phyloP scores from a whole-genome alignment of 176 grass and related monocot species.

The Aegilops longissima region DNA sequence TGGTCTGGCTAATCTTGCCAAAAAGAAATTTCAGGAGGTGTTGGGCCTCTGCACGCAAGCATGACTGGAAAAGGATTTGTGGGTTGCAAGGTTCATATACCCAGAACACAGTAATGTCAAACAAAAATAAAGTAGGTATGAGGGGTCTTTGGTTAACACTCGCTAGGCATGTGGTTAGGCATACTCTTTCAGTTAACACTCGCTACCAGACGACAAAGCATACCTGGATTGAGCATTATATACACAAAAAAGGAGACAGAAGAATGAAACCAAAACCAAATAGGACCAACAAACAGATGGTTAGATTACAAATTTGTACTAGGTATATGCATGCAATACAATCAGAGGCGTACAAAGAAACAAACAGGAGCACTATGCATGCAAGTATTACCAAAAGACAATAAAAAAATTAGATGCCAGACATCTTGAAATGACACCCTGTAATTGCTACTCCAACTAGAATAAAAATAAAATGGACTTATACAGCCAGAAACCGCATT shows the following conservation, averaged over 20 bases:
- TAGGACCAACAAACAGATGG: neutral
- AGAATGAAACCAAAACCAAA: neutral
- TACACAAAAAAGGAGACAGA: neutral
- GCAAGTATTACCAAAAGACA: neutral
- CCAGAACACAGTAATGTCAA: slow-evolving; percentile 2
- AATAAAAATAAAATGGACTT: slow-evolving; percentile 1
- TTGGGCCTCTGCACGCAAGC: neutral
- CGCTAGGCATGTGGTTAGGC: neutral
- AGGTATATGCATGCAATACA: neutral
- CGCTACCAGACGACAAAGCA: neutral
- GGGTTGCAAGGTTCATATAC: neutral
- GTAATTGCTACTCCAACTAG: neutral
- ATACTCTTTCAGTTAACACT: neutral
- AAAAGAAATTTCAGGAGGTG: neutral
- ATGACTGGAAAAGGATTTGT: neutral
- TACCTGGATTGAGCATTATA: neutral
- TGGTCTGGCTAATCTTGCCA: neutral
- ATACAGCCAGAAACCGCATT: neutral
- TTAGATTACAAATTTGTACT: neutral
- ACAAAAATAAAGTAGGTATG: neutral
- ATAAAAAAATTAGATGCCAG: neutral
- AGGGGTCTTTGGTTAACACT: neutral
- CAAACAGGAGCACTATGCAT: neutral
- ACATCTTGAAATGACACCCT: neutral
- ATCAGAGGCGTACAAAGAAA: neutral